These are phyloP conservation scores for Aspergillus diversus DNA, from an alignment of 495 filamentous ascomycete genomes.

Conservation along the genomic window DNA sequence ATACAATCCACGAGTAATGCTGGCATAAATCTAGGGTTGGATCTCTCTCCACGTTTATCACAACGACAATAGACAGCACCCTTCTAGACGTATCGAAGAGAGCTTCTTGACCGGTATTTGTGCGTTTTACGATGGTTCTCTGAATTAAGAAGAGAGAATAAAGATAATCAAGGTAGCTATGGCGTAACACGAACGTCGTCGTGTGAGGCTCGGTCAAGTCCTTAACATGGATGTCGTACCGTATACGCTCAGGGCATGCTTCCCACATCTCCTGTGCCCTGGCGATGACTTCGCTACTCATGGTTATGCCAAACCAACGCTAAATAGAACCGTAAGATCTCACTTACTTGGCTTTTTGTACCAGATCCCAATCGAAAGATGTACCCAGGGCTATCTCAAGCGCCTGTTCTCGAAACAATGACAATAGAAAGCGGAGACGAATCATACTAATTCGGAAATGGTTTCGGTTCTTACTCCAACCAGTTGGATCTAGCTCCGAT, in stretches of 20 bases:
- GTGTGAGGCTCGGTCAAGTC: slow-evolving; percentile 32
- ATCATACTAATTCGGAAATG: slow-evolving; percentile 45
- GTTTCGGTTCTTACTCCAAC: slow-evolving; percentile 55
- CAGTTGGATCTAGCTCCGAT: slow-evolving; percentile 49
- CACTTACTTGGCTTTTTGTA: slow-evolving; percentile 51
- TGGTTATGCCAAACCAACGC: neutral
- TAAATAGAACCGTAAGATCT: neutral
- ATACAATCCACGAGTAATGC: slow-evolving; percentile 61
- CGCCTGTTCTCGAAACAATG: slow-evolving; percentile 58
- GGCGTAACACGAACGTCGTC: slow-evolving; percentile 32
- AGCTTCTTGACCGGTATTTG: slow-evolving; percentile 49
- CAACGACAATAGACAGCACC: slow-evolving; percentile 50
- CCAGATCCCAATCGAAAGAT: slow-evolving; percentile 39
- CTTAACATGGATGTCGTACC: slow-evolving; percentile 38
- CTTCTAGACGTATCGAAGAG: slow-evolving; percentile 58
- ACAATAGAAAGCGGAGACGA: slow-evolving; percentile 54
- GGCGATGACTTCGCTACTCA: slow-evolving; percentile 37
- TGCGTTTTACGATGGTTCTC: slow-evolving; percentile 56
- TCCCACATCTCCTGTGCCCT: slow-evolving; percentile 38
- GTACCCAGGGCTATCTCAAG: slow-evolving; percentile 61
- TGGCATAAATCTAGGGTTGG: slow-evolving; percentile 50
- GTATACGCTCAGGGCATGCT: slow-evolving; percentile 36
- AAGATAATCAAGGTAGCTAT: slow-evolving; percentile 55
- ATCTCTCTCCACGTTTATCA: slow-evolving; percentile 51
- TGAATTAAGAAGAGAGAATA: slow-evolving; percentile 64